A percentile compares a stretch with the other conserved stretches of the same genome.
phyloP scores from a whole-genome alignment of 169 alveolate species.

The Babesia ovis region DNA sequence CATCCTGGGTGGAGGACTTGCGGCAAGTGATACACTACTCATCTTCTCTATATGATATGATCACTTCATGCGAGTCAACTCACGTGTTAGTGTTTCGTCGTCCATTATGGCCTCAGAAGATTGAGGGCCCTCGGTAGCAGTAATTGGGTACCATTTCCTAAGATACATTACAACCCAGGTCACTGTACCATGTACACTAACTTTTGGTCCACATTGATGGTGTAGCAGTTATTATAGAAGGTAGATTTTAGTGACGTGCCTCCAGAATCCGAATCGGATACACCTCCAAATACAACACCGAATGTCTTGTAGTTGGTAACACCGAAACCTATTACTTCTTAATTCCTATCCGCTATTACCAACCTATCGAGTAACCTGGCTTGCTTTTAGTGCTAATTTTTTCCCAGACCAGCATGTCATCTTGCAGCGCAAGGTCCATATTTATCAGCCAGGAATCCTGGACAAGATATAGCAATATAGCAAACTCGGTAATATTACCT shows the following conservation, averaged over 20 bases:
- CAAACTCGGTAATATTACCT: slow-evolving; percentile 16
- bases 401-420: slow-evolving; percentile 65
- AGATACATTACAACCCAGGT: slow-evolving; percentile 33
- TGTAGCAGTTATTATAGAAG: slow-evolving; percentile 49
- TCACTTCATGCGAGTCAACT: background rate
- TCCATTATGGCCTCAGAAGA: slow-evolving; percentile 4
- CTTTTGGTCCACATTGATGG: slow-evolving; percentile 71
- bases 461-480: background rate
- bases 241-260: slow-evolving; percentile 61
- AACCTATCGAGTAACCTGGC: slow-evolving; percentile 75
- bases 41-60: slow-evolving; percentile 20
- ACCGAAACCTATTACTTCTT: slow-evolving; percentile 43
- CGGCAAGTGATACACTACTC: slow-evolving; percentile 24
- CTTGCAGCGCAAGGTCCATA: slow-evolving; percentile 73
- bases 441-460: slow-evolving; percentile 87
- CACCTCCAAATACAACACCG: slow-evolving; percentile 87
- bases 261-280: slow-evolving; percentile 82
- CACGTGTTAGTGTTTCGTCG: slow-evolving; percentile 13
- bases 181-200: slow-evolving; percentile 30
- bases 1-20: slow-evolving; percentile 52
- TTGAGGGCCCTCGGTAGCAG: slow-evolving; percentile 28
- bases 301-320: slow-evolving; percentile 71
- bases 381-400: slow-evolving; percentile 66
- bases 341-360: background rate
- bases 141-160: slow-evolving; percentile 68